A percentile compares a stretch with the other conserved stretches of the same genome.
Evolutionary conservation across 495 filamentous ascomycete species (phyloP).

Genomic region (Xylaria flabelliformis): DNA sequence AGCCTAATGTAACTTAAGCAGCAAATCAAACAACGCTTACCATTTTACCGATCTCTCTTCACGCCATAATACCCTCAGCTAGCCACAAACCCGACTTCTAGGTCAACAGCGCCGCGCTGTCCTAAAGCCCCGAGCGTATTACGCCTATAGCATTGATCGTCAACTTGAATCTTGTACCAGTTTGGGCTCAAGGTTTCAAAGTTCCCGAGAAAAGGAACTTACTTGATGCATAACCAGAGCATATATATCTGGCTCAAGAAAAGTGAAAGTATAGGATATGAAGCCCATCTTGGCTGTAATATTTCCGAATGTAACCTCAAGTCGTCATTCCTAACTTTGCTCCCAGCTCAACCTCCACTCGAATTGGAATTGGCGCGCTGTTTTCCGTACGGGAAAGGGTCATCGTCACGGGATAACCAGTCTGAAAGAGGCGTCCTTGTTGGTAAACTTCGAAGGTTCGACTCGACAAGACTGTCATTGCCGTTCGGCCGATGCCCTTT

Average conservation of each 20-base stretch:
- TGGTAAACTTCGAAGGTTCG: not conserved
- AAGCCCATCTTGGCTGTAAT: not conserved
- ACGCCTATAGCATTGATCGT: not conserved
- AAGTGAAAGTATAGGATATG: not conserved
- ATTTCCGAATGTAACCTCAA: not conserved
- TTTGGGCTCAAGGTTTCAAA: not conserved
- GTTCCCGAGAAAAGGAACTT: not conserved
- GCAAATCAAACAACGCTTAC: not conserved
- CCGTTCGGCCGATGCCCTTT: not conserved
- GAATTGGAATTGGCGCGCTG: not conserved
- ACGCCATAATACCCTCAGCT: not conserved
- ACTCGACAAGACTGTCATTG: not conserved
- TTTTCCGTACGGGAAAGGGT: constrained; percentile 2
- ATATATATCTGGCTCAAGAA: not conserved
- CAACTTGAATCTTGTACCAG: not conserved
- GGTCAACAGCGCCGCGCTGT: not conserved
- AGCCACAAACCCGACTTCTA: not conserved
- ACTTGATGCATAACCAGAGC: not conserved
- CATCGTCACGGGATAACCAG: not conserved
- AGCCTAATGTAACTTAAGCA: not conserved
- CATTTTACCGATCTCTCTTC: not conserved
- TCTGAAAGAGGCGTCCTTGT: not conserved
- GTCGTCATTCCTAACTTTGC: not conserved
- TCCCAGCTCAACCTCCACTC: not conserved
- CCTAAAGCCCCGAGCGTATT: not conserved